These are phyloP conservation scores for Amauroascus niger DNA, from an alignment of 2,329 filamentous ascomycete genomes.

Conservation along the genomic window DNA sequence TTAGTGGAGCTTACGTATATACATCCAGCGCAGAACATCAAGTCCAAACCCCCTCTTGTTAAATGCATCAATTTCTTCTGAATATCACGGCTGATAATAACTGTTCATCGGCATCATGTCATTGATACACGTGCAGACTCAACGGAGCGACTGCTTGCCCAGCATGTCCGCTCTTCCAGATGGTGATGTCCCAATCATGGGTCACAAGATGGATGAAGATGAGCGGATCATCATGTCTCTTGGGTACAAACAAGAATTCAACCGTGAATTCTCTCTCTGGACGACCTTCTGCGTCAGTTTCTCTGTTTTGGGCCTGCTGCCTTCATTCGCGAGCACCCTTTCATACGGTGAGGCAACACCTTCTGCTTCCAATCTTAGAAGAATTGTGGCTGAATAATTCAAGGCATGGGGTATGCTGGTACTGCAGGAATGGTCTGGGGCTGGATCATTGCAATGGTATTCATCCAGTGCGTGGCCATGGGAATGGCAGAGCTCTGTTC, in stretches of 20 bases:
- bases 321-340: conserved; percentile 61
- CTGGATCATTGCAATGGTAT: conserved; percentile 62
- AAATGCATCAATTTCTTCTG: background rate
- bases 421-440: conserved; percentile 63
- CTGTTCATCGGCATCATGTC: background rate
- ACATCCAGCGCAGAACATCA: background rate
- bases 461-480: conserved; percentile 61
- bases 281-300: conserved; percentile 67
- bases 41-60: background rate
- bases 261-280: conserved; percentile 63
- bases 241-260: conserved; percentile 53
- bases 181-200: conserved; percentile 30
- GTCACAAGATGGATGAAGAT: conserved; percentile 32
- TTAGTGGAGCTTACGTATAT: too few relatives aligned
- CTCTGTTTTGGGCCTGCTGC: conserved; percentile 60
- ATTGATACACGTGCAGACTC: background rate
- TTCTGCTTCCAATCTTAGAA: background rate
- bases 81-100: background rate
- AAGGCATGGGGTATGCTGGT: conserved; percentile 46
- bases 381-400: conserved; percentile 1
- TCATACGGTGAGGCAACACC: conserved; percentile 48
- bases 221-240: conserved; percentile 36
- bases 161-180: conserved; percentile 32
- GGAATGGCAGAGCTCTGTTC: conserved; percentile 63
- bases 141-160: background rate